Evolutionary conservation across 768 basidiomycete genomes (phyloP).

Genomic region (Lactarius hatsudake): DNA sequence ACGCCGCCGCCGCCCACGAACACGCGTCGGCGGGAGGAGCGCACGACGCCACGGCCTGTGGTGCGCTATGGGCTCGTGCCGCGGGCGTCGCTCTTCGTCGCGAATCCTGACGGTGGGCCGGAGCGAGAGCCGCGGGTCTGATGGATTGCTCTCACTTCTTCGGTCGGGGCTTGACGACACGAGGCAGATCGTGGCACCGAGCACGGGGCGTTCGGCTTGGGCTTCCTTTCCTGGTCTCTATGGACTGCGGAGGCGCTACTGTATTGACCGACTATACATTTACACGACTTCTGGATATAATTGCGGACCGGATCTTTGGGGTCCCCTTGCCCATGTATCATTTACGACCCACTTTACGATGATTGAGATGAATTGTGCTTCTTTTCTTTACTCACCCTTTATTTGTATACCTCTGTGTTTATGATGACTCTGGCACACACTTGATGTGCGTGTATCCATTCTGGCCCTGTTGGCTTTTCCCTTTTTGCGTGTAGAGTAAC

Average conservation of each 20-base stretch:
- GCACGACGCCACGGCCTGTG: conserved; percentile 33
- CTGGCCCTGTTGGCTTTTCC: neutral
- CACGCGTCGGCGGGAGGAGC: conserved; percentile 42
- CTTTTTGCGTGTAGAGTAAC: neutral
- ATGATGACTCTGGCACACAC: conserved; percentile 10
- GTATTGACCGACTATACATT: neutral
- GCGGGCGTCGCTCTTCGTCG: conserved; percentile 62
- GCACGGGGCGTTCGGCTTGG: neutral
- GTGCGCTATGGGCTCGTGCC: conserved; percentile 67
- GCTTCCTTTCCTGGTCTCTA: neutral
- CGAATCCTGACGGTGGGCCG: conserved; percentile 56
- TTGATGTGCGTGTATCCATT: conserved; percentile 12
- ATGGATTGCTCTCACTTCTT: conserved; percentile 15
- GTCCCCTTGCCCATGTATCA: neutral
- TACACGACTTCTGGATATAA: neutral
- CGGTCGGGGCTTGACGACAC: neutral
- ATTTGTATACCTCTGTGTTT: conserved; percentile 3
- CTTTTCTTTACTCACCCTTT: neutral
- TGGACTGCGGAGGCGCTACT: conserved; percentile 1
- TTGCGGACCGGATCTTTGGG: neutral
- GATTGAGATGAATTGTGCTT: neutral
- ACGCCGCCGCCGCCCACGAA: conserved; percentile 42
- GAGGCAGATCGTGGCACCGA: neutral
- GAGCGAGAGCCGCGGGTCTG: conserved; percentile 23
- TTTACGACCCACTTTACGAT: conserved; percentile 10